Evolutionary conservation across 1,139 yeast species (phyloP).

Genomic region (Hyphopichia khmerensis): DNA sequence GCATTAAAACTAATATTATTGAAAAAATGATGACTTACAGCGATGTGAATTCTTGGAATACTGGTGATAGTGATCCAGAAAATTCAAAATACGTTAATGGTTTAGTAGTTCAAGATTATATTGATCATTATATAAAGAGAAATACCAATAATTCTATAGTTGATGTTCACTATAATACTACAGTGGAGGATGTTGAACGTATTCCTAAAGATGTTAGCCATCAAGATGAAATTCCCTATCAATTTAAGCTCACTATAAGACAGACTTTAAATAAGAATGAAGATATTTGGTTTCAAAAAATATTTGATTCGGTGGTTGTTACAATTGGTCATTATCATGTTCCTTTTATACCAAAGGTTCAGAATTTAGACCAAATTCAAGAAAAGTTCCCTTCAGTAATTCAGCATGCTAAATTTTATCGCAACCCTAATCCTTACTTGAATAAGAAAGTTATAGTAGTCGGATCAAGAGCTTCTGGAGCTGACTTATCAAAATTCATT

Average conservation of each 20-base stretch:
- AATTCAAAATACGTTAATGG: slow-evolving; percentile 27
- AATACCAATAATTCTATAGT: slow-evolving; percentile 18
- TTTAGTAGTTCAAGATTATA: slow-evolving; percentile 27
- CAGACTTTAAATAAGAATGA: slow-evolving; percentile 16
- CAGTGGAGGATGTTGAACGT: slow-evolving; percentile 38
- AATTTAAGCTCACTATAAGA: slow-evolving; percentile 33
- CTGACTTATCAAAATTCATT: slow-evolving; percentile 34
- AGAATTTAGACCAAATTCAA: slow-evolving; percentile 37
- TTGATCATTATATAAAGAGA: slow-evolving; percentile 30
- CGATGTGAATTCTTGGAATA: slow-evolving; percentile 33
- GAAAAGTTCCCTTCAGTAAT: slow-evolving; percentile 24
- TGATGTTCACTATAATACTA: slow-evolving; percentile 26
- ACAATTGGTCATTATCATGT: slow-evolving; percentile 36
- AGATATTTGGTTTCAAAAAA: slow-evolving; percentile 25
- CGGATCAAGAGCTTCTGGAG: slow-evolving; percentile 47
- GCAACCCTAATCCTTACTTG: slow-evolving; percentile 23
- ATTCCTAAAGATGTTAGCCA: slow-evolving; percentile 11
- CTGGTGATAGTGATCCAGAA: slow-evolving; percentile 22
- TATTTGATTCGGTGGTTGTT: slow-evolving; percentile 27
- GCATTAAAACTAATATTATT: slow-evolving; percentile 40
- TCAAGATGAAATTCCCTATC: slow-evolving; percentile 14
- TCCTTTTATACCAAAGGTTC: slow-evolving; percentile 33
- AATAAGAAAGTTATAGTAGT: slow-evolving; percentile 35
- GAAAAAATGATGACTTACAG: slow-evolving; percentile 47
- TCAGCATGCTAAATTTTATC: slow-evolving; percentile 43